Evolutionary conservation across 306 rosid species (phyloP), one percentile per base, ranked within the genome.

Genomic region (Echinosophora koreensis): DNA sequence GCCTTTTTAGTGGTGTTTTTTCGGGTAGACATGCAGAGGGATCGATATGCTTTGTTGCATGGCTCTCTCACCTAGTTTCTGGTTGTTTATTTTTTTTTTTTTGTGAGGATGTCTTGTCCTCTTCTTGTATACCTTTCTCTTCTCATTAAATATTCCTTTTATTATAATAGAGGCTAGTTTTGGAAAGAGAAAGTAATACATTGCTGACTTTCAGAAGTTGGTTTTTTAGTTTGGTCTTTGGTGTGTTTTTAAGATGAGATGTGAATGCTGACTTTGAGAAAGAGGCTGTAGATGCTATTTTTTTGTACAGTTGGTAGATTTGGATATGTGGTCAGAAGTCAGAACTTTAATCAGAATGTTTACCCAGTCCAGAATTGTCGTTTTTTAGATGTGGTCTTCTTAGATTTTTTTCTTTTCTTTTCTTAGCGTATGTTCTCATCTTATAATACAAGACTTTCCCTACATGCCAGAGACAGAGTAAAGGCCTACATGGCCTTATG

Each of bases 261-360:
- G 49, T 38, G 5, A 32, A 28, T 71, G 18, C 28, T 71, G 42
- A 52, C 34, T 30, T 32, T 17, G 51, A 62, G 41, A 58, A 63
- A 30, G 72, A 49, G 8, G 28, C 7, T 63, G 13, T 28, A 38
- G 49, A 60, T 59, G 49, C 17, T 49, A 27, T 49, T 44, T 30
- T 58, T 54, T 72, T 72, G 38, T 62, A 42, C 4, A 62, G 11
- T 39, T 71, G 46, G 35, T 51, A 67, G 39, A 38, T 59, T 60
- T 57, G 14, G 56, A 8, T 55, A 22, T 71, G 10, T 50, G n/a
- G n/a, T n/a, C n/a, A n/a, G n/a, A n/a, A 69, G 68, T 65, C 46
- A 64, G 67, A 71, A 66, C n/a, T 41, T 22, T 13, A 16, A 28
- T 6, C 67, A 55, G 52, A 38, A 51, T 44, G 69, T 47, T 12